Evolutionary conservation across 768 basidiomycete species (phyloP).

Genomic region (Xerocomellus amylosporus): DNA sequence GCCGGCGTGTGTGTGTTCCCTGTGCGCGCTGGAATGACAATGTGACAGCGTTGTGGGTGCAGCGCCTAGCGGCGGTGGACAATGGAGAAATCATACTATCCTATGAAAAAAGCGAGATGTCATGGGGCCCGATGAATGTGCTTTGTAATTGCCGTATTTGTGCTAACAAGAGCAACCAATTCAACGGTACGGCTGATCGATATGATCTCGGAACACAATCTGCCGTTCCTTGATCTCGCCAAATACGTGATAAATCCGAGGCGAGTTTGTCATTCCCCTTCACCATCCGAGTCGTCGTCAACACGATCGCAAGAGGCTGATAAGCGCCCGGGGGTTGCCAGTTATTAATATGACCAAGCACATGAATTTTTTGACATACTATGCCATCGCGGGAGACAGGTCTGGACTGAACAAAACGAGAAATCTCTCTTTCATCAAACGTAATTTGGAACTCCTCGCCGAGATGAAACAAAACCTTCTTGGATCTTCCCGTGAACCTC

Average conservation of each 20-base stretch:
- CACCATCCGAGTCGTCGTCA: not conserved
- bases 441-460: constrained; percentile 8
- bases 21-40: not conserved
- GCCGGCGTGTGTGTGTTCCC: no score
- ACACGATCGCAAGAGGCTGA: not conserved
- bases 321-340: constrained; percentile 13
- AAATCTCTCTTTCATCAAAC: constrained; percentile 13
- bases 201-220: constrained; percentile 18
- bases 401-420: constrained; percentile 2
- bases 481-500: not conserved
- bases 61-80: constrained; percentile 5
- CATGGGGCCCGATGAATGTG: constrained; percentile 5
- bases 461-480: not conserved
- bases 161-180: constrained; percentile 26
- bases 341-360: not conserved
- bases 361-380: constrained; percentile 18
- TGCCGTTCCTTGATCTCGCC: constrained; percentile 13
- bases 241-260: not conserved
- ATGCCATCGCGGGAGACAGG: constrained; percentile 25
- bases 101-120: not conserved
- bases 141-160: constrained; percentile 20
- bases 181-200: not conserved
- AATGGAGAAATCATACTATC: not conserved
- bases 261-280: no score
- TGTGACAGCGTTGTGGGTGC: not conserved